phyloP scores from a whole-genome alignment of 2,329 filamentous ascomycete species.

The Fusarium veterinarium region DNA sequence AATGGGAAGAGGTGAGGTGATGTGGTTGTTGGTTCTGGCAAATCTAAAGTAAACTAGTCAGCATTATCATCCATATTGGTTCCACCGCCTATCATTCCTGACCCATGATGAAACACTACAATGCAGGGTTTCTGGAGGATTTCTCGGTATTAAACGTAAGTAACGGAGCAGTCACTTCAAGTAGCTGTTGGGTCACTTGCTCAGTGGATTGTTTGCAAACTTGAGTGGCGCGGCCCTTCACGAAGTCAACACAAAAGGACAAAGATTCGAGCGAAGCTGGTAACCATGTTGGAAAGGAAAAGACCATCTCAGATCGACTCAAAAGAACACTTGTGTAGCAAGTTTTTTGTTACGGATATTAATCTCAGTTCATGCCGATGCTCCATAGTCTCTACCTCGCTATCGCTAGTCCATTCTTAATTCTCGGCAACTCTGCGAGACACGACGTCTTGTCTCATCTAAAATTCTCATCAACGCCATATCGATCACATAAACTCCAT shows the following conservation, averaged over 20 bases:
- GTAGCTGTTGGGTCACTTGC: not conserved
- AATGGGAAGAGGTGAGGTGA: not conserved
- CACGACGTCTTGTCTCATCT: not conserved
- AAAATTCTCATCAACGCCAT: constrained; percentile 27
- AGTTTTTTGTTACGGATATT: not conserved
- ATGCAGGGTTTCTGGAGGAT: not conserved
- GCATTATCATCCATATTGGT: constrained; percentile 10
- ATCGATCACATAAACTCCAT: constrained; percentile 33
- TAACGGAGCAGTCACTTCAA: not conserved
- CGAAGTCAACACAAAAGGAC: not conserved
- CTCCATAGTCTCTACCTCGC: not conserved
- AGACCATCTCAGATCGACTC: not conserved
- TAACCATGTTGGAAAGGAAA: too few relatives aligned
- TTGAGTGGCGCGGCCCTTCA: not conserved
- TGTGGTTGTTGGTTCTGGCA: constrained; percentile 13
- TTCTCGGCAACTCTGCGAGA: not conserved
- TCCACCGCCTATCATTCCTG: constrained; percentile 3
- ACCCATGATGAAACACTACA: constrained; percentile 13
- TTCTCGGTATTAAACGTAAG: not conserved
- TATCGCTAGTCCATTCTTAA: constrained; percentile 15
- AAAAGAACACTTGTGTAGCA: not conserved
- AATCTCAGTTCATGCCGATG: constrained; percentile 9
- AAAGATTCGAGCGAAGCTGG: not conserved
- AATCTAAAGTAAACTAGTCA: constrained; percentile 3
- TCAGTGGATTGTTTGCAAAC: not conserved